Base-by-base conservation (phyloP, 441 rosid species). In the Codiaeum variegatum region DNA sequence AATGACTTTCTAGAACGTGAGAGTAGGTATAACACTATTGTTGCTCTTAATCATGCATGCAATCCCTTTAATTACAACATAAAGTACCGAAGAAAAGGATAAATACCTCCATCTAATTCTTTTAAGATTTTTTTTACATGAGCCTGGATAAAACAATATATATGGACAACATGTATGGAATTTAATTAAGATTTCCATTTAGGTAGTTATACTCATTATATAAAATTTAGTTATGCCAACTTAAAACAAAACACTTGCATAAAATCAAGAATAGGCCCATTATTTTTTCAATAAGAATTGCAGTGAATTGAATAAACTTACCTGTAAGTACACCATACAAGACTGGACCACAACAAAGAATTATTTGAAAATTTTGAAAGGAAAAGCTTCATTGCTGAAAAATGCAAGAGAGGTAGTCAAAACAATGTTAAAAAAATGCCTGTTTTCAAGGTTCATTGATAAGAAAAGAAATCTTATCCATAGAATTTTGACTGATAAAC, bases 321-420 rank as follows among this genome's bases (percentile, higher is more conserved):
- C 97, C 90, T 92, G 97, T 76, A 94, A 84, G 86, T 94, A 97
- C 79, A 94, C 97, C 79, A 94, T 97, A 59, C 97, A 94, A 38
- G 98, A 94, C 86, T 94, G 98, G 78, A 94, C 83, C 67, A 95
- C 97, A 58, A 91, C 97, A 81, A 94, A 94, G 52, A 96, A 97
- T 88, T 94, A 94, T 78, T 94, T 92, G 75, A 92, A 94, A 80
- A 90, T 92, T 85, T 90, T 91, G 81, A 88, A 94, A 18, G 94
- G 67, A 78, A 92, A 91, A 70, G 97, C 98, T 81, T 92, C 97
- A n/a, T 94, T 92, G 97, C 97, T 92, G 90, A 85, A 85, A 84
- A 77, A 73, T 60, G 72, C 12, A 87, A 66, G 73, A 24, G 23
- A 46, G 75, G 54, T 23, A 58, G 75, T 68, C 58, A 64, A 18